Percentiles rank a stretch among this genome's conserved stretches.
Evolutionary conservation across 352 stramenopile genomes (phyloP).

Genomic region (Phytophthora citrophthora): DNA sequence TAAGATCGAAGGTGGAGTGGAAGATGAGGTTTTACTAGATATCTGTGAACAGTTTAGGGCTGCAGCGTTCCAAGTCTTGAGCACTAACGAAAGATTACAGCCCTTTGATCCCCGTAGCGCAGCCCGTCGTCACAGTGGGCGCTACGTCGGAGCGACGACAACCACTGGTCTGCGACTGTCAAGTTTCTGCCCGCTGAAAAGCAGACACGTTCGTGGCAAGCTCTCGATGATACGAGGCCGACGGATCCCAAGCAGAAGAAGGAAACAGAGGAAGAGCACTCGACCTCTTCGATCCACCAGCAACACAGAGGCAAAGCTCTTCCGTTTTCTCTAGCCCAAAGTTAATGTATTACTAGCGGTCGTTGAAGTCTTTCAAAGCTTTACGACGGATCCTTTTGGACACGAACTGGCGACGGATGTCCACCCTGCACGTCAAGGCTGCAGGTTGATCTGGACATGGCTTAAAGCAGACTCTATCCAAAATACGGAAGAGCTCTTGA

Average conservation of each 20-base stretch:
- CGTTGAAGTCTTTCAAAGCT: conserved; percentile 18
- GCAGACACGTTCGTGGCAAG: conserved; percentile 19
- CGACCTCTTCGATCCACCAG: background rate
- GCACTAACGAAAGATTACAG: background rate
- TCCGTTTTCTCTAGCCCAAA: background rate
- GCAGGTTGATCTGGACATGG: background rate
- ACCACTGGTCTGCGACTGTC: conserved; percentile 18
- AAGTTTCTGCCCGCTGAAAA: conserved; percentile 24
- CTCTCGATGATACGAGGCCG: conserved; percentile 11
- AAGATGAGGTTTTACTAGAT: conserved; percentile 27
- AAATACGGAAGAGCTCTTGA: background rate
- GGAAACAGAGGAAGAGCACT: background rate
- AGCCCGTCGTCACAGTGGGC: background rate
- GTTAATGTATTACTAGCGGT: too few relatives aligned
- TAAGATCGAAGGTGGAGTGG: conserved; percentile 16
- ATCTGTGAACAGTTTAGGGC: conserved; percentile 12
- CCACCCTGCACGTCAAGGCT: background rate
- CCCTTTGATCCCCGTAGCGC: background rate
- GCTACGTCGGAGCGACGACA: conserved; percentile 11
- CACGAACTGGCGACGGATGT: conserved; percentile 9
- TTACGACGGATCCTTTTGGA: conserved; percentile 3
- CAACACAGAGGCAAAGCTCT: conserved; percentile 4
- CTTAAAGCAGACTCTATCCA: conserved; percentile 10
- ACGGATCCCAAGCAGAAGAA: conserved; percentile 14
- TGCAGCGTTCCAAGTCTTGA: conserved; percentile 1